Evolutionary conservation across 2,329 filamentous ascomycete genomes (phyloP), one percentile per base, ranked within the genome.

Genomic region (Aulographum hederae): DNA sequence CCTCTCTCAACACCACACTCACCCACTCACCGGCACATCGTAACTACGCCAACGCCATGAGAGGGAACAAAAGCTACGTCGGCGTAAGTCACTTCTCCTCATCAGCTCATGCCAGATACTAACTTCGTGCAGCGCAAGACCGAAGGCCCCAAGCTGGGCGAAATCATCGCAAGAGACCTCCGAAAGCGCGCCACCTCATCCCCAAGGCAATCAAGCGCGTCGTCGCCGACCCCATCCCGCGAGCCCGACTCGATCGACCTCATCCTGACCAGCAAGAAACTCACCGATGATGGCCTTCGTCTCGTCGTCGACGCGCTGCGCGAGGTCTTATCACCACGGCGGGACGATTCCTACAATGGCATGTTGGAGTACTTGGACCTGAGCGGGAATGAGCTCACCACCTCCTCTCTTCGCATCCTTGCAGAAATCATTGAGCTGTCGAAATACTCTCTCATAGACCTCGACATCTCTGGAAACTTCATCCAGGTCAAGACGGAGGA

Each of bases 291-390:
- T 6, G 61, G 60, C 6, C 48, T 63, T 8, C 38, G 36, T 3
- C 48, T 52, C 11, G 50, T 64, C 36, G 51, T 54, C n/a, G 46
- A 52, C 31, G 57, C 56, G 13, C 45, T 66, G 6, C 39, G 53
- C 13, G 39, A 45, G 14, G 58, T 56, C 6, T 44, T 63, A 32
- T 37, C 42, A 16, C 51, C 45, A 26, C 45, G 21, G 6, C 15
- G 28, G 44, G 33, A 10, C 12, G 51, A 46, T 15, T n/a, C n/a
- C n/a, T n/a, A n/a, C n/a, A n/a, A n/a, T n/a, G n/a, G n/a, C n/a
- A n/a, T n/a, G n/a, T 44, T 66, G 8, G 56, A 60, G 21, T 60
- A 61, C 35, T 43, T 67, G 15, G 55, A 58, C 36, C 43, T 66
- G 4, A 49, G 49, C 25, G 50, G 49, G 18, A 66, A 65, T 38